phyloP scores from a whole-genome alignment of 345 rosid species.

The Excoecaria cochinchinensis region DNA sequence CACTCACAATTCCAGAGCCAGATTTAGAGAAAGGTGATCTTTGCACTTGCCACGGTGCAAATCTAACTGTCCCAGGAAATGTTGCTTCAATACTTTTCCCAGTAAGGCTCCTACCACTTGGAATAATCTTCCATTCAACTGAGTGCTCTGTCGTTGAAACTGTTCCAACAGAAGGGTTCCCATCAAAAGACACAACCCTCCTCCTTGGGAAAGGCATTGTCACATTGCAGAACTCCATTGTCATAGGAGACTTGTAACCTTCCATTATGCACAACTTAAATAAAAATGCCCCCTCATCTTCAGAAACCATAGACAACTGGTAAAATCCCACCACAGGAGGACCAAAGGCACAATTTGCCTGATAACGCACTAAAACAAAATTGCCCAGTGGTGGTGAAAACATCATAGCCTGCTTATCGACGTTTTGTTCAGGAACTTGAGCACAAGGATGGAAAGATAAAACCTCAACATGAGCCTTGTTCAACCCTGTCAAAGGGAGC shows the following conservation, averaged over 20 bases:
- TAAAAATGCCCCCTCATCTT: conserved; percentile 94
- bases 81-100: conserved; percentile 83
- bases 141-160: conserved; percentile 79
- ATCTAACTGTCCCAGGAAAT: conserved; percentile 87
- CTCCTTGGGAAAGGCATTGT: conserved; percentile 93
- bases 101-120: conserved; percentile 70
- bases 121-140: conserved; percentile 82
- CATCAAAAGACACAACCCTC: conserved; percentile 71
- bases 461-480: conserved; percentile 59
- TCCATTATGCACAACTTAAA: conserved; percentile 83
- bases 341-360: conserved; percentile 65
- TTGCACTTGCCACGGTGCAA: conserved; percentile 72
- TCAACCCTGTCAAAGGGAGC: conserved; percentile 70
- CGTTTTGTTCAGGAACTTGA: conserved; percentile 83
- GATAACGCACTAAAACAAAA: conserved; percentile 82
- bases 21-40: conserved; percentile 38
- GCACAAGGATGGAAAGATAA: conserved; percentile 87
- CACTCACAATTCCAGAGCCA: conserved; percentile 36
- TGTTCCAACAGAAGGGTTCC: conserved; percentile 82
- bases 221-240: conserved; percentile 87
- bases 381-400: conserved; percentile 86
- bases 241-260: conserved; percentile 74
- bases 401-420: conserved; percentile 75
- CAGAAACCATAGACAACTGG: conserved; percentile 95
- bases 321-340: conserved; percentile 93